phyloP scores from a whole-genome alignment of 2,329 filamentous ascomycete species.

The Penicillium polonicum region DNA sequence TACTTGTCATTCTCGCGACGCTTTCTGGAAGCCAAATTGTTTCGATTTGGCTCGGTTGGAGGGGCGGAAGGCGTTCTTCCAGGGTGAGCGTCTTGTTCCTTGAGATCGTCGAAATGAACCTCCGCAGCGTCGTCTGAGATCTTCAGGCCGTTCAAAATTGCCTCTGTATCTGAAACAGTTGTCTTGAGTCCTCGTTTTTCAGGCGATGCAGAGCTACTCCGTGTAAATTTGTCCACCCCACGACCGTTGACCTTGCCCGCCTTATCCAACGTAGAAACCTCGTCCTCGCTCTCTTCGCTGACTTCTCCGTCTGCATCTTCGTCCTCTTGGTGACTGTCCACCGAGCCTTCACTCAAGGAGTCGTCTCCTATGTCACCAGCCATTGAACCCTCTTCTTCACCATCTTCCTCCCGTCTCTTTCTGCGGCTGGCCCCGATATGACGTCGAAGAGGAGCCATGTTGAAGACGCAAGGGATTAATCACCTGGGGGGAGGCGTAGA shows the following conservation, averaged over 20 bases:
- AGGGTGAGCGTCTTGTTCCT: slow-evolving; percentile 28
- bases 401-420: slow-evolving; percentile 49
- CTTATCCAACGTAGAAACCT: slow-evolving; percentile 36
- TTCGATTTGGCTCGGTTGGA: slow-evolving; percentile 44
- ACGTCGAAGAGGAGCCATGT: slow-evolving; percentile 47
- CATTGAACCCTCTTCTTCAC: slow-evolving; percentile 50
- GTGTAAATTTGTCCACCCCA: slow-evolving; percentile 30
- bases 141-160: slow-evolving; percentile 60
- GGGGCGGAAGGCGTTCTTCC: slow-evolving; percentile 43
- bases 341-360: slow-evolving; percentile 62
- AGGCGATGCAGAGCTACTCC: slow-evolving; percentile 35
- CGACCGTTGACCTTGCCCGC: slow-evolving; percentile 29
- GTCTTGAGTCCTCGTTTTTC: slow-evolving; percentile 36
- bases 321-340: slow-evolving; percentile 57
- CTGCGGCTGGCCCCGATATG: slow-evolving; percentile 48
- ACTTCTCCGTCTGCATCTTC: slow-evolving; percentile 61
- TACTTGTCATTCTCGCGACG: slow-evolving; percentile 89
- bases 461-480: neutral
- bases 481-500: neutral
- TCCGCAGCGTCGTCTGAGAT: slow-evolving; percentile 46
- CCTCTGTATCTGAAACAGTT: slow-evolving; percentile 56
- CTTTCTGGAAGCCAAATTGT: slow-evolving; percentile 66
- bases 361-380: slow-evolving; percentile 57
- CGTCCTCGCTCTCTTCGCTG: slow-evolving; percentile 57
- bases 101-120: slow-evolving; percentile 53